Conservation (phyloP, 2,329 filamentous ascomycete species). For the Colletotrichum graminicola region DNA sequence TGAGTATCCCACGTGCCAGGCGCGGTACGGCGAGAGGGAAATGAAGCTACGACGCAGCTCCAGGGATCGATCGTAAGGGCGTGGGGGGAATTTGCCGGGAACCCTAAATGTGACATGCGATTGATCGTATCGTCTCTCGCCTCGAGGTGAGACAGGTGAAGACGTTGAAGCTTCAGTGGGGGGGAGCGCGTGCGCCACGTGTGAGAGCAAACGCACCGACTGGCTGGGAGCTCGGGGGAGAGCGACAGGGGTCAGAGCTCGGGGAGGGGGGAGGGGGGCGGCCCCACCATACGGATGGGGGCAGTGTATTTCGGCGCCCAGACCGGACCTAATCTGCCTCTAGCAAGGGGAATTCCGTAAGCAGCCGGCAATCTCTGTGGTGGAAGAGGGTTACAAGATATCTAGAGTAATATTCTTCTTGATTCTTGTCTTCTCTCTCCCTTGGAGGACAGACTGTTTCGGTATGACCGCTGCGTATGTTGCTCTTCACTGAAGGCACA, state of each 20-base stretch:
- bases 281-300: constrained; percentile 7
- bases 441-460: neutral
- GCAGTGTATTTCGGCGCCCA: constrained; percentile 18
- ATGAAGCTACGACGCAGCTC: neutral
- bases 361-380: neutral
- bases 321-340: constrained; percentile 3
- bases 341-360: neutral
- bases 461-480: neutral
- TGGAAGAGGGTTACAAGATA: neutral
- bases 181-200: constrained; percentile 37
- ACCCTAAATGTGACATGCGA: neutral
- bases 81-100: neutral
- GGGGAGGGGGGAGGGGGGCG: neutral
- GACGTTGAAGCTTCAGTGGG: constrained; percentile 29
- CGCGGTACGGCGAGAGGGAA: neutral
- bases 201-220: constrained; percentile 37
- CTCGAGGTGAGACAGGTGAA: constrained; percentile 8
- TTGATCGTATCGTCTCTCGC: constrained; percentile 20
- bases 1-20: constrained; percentile 1
- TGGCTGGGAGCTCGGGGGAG: constrained; percentile 35
- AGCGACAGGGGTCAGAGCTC: constrained; percentile 16
- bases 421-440: neutral
- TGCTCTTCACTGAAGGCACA: neutral
- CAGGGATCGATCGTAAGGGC: constrained; percentile 24
- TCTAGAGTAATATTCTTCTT: neutral